Base-by-base conservation (phyloP, 805 yeast genomes). In the Nakazawaea holstii region DNA sequence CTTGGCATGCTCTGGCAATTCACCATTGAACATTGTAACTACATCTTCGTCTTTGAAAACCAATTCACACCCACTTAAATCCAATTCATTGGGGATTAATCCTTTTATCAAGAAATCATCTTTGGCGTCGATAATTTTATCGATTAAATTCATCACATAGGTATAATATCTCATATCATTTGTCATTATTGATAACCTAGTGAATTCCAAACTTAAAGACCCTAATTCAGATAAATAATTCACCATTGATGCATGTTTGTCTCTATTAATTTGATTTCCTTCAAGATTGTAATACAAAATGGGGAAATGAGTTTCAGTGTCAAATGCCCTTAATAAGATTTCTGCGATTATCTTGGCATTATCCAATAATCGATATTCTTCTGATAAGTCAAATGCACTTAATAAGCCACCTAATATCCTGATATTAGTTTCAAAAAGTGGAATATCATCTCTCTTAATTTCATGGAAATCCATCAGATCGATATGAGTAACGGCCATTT, bases 341-440 rank as follows among this genome's bases (percentile, higher is more conserved):
- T 74, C 73, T 1, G 73, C 83, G 13, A 79, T 55, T 27, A 73
- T 72, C 26, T 61, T 61, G 1, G 81, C 77, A 50, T 70, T 67
- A 1, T 52, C 53, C 7, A 74, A 56, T 13, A 70, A 60, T 1
- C 68, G 49, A 33, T 59, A 49, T 1, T 65, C 66, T 0, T 56
- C 44, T 0, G 80, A 69, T 31, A 80, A 55, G 39, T 80, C 82
- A 52, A 74, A 78, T 7, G 88, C 79, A 2, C 94, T 81, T 20
- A 91, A 59, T 27, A 91, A 68, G 0, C 96, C 89, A 0, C 98
- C 98, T 26, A 91, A 58, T 1, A 87, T 77, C 35, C 97, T 67
- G 20, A 91, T 91, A 8, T 89, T 79, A 2, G 87, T 76, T 62
- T 92, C 97, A 61, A 91, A 92, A 1, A 90, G 94, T 58, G 90